Conservation (phyloP, 768 basidiomycete genomes). For the Lentinula sp. region DNA sequence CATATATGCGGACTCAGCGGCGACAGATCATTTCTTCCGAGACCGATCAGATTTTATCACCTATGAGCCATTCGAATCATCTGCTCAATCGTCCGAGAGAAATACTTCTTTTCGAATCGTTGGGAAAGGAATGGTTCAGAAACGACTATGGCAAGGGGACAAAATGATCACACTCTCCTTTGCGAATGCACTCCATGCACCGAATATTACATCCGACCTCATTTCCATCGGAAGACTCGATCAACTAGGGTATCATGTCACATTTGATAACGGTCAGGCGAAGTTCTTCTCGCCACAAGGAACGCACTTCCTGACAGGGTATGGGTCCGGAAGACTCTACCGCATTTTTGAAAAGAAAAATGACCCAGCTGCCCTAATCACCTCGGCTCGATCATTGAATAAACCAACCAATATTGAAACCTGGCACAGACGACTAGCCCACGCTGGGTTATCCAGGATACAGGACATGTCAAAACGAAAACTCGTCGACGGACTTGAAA, state of each 20-base stretch:
- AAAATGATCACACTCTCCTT: too few relatives aligned
- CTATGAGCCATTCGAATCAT: not conserved
- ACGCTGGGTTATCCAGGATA: not conserved
- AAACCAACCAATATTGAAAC: not conserved
- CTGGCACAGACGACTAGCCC: not conserved
- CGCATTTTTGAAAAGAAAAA: not conserved
- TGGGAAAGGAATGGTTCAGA: not conserved
- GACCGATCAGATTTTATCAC: not conserved
- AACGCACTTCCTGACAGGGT: not conserved
- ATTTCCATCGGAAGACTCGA: too few relatives aligned
- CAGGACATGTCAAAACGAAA: too few relatives aligned
- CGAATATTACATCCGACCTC: too few relatives aligned
- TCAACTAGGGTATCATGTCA: too few relatives aligned
- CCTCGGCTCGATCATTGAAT: not conserved
- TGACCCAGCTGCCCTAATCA: not conserved
- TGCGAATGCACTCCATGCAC: slow-evolving; percentile 4
- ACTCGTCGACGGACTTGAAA: too few relatives aligned
- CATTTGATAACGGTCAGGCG: not conserved
- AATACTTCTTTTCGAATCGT: not conserved
- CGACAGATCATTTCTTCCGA: not conserved
- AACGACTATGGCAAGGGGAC: too few relatives aligned
- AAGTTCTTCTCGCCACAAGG: not conserved
- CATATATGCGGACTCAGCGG: not conserved
- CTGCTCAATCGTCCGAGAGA: not conserved
- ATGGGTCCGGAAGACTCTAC: not conserved